phyloP scores from a whole-genome alignment of 345 rosid species.

The Murraya paniculata region DNA sequence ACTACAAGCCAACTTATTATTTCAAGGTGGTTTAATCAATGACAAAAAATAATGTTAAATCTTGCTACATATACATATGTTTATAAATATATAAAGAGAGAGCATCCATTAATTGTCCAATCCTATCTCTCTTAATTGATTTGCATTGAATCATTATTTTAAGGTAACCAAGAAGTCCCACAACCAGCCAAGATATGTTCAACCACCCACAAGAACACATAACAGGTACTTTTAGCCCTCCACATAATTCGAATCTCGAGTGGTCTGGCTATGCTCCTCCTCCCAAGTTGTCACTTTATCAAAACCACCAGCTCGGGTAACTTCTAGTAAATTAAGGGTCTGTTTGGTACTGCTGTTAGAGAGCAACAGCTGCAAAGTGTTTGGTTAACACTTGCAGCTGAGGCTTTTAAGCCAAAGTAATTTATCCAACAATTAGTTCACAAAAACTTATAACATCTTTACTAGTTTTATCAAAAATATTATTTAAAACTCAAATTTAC shows the following conservation, averaged over 20 bases:
- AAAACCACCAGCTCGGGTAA: background rate
- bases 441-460: too few species aligned
- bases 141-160: background rate
- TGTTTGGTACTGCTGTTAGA: too few species aligned
- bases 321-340: background rate
- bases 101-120: background rate
- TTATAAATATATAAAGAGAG: background rate
- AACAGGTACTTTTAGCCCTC: background rate
- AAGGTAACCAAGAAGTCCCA: background rate
- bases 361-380: too few species aligned
- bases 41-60: background rate
- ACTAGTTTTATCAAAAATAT: too few species aligned
- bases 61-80: background rate
- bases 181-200: background rate
- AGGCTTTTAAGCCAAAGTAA: too few species aligned
- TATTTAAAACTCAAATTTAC: too few species aligned
- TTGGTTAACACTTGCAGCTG: too few species aligned
- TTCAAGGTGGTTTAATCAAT: background rate
- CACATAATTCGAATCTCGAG: background rate
- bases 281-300: background rate
- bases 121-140: background rate
- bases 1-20: background rate
- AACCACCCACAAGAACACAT: background rate
- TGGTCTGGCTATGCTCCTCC: background rate
- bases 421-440: too few species aligned